Conservation (phyloP, 2,329 filamentous ascomycete genomes). For the Corynespora cassiicola region DNA sequence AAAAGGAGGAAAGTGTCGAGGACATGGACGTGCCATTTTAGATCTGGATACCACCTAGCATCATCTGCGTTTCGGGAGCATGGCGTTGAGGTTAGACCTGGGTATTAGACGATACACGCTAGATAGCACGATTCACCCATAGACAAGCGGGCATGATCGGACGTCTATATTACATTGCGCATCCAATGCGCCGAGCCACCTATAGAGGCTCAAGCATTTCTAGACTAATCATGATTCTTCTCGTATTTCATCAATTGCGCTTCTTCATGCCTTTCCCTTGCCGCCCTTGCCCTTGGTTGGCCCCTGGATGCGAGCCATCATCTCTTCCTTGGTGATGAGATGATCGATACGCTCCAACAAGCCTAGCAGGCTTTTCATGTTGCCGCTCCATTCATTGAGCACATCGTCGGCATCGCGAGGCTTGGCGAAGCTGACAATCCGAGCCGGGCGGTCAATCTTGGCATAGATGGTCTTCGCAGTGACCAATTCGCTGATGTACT, state of each 20-base stretch:
- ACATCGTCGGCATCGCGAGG: constrained; percentile 94
- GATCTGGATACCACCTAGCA: constrained; percentile 12
- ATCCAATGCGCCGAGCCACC: constrained; percentile 32
- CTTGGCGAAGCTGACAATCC: constrained; percentile 93
- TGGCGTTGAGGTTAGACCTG: constrained; percentile 21
- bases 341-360: constrained; percentile 92
- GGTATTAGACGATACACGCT: constrained; percentile 6
- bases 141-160: constrained; percentile 10
- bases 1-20: constrained; percentile 64
- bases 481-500: constrained; percentile 97
- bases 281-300: constrained; percentile 57
- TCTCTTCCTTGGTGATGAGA: constrained; percentile 99
- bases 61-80: constrained; percentile 14
- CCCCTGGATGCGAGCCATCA: constrained; percentile 99
- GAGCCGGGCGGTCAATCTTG: constrained; percentile 93
- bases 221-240: constrained; percentile 38
- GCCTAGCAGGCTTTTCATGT: constrained; percentile 92
- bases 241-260: constrained; percentile 1
- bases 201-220: constrained; percentile 32
- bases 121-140: no score
- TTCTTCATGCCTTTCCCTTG: constrained; percentile 42
- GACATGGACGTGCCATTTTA: constrained; percentile 75
- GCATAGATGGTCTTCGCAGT: constrained; percentile 98
- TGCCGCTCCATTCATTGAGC: constrained; percentile 97
- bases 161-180: constrained; percentile 46